phyloP scores from a whole-genome alignment of 1,284 basidiomycete species.

The Sanghuangporus sanghuang region DNA sequence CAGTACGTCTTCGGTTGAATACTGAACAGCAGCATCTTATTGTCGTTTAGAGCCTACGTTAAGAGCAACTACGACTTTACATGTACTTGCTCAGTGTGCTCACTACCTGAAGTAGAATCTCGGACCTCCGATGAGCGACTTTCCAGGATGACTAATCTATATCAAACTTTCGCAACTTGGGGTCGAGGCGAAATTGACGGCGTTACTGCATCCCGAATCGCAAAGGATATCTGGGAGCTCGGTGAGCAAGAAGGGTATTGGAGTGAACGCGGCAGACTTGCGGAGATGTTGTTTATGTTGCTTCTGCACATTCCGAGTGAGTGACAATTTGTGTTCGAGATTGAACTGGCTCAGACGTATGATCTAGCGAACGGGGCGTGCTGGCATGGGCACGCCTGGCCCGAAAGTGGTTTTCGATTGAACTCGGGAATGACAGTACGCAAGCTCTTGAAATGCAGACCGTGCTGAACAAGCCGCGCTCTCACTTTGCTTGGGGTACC shows the following conservation, averaged over 20 bases:
- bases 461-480: slow-evolving; percentile 33
- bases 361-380: slow-evolving; percentile 36
- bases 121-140: slow-evolving; percentile 45
- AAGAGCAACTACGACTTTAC: slow-evolving; percentile 47
- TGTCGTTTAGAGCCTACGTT: slow-evolving; percentile 37
- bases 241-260: slow-evolving; percentile 56
- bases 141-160: slow-evolving; percentile 37
- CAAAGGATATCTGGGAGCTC: slow-evolving; percentile 47
- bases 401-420: slow-evolving; percentile 47
- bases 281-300: slow-evolving; percentile 55
- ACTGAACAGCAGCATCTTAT: background rate
- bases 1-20: slow-evolving; percentile 32
- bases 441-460: slow-evolving; percentile 36
- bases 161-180: slow-evolving; percentile 44
- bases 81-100: slow-evolving; percentile 53
- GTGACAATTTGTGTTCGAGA: slow-evolving; percentile 20
- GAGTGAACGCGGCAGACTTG: slow-evolving; percentile 56
- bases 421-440: slow-evolving; percentile 49
- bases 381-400: slow-evolving; percentile 45
- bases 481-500: slow-evolving; percentile 43
- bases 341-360: background rate
- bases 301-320: slow-evolving; percentile 57
- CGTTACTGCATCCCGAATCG: slow-evolving; percentile 40
- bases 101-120: slow-evolving; percentile 42
- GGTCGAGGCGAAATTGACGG: slow-evolving; percentile 38